Conservation (phyloP, 2,329 filamentous ascomycete species). For the Colletotrichum caudatum region DNA sequence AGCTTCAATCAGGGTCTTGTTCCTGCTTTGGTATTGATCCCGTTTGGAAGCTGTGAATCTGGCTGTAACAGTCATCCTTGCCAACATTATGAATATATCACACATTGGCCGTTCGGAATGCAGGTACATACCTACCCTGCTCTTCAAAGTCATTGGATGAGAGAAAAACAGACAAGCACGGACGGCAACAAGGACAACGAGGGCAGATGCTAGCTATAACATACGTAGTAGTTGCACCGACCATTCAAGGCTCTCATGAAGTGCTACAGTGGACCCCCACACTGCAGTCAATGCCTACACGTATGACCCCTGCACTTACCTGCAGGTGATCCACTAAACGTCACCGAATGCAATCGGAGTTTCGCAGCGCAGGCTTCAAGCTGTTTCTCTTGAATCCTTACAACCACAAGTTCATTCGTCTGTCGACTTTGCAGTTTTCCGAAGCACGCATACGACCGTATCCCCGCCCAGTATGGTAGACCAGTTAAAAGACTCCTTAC, state of each 20-base stretch:
- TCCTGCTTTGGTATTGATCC: background rate
- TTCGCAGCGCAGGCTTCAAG: conserved; percentile 8
- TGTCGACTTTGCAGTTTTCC: background rate
- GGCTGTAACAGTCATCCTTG: background rate
- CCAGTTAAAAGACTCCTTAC: conserved; percentile 59
- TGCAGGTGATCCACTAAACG: conserved; percentile 38
- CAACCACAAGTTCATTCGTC: background rate
- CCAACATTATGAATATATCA: background rate
- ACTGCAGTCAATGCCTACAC: conserved; percentile 17
- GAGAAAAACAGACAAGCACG: background rate
- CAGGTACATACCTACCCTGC: background rate
- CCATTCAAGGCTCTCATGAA: background rate
- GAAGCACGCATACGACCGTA: background rate
- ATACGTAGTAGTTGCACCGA: background rate
- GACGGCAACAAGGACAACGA: background rate
- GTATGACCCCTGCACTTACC: conserved; percentile 21
- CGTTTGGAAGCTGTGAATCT: background rate
- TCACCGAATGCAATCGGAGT: conserved; percentile 28
- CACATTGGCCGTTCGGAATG: background rate
- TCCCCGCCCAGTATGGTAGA: conserved; percentile 21
- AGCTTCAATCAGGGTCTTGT: background rate
- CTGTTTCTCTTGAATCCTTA: background rate
- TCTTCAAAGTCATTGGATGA: background rate
- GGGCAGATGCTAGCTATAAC: background rate
- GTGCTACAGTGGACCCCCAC: conserved; percentile 28